Conservation (phyloP, 768 basidiomycete genomes). For the Macrolepiota dolichaula region DNA sequence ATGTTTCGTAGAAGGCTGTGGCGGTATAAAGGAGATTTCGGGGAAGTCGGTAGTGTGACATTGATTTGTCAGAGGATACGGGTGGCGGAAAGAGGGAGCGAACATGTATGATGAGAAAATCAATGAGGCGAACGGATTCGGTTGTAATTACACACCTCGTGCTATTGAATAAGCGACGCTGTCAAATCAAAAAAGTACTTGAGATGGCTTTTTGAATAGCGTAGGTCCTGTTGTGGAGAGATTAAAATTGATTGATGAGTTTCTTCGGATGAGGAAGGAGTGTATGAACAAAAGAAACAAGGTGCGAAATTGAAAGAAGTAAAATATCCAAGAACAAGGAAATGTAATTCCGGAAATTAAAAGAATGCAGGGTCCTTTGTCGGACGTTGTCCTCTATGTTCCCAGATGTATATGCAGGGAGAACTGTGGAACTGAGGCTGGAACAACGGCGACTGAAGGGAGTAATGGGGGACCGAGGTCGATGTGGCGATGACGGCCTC, state of each 20-base stretch:
- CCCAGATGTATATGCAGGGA: neutral
- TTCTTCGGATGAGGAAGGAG: neutral
- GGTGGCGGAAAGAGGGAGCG: neutral
- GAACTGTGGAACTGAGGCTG: neutral
- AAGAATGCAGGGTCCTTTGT: neutral
- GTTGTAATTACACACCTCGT: constrained; percentile 6
- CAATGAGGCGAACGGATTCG: constrained; percentile 2
- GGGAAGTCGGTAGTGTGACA: neutral
- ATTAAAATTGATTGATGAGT: neutral
- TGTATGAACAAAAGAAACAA: neutral
- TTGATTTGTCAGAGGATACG: neutral
- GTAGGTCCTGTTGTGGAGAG: neutral
- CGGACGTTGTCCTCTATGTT: neutral
- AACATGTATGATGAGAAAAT: neutral
- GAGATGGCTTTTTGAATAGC: neutral
- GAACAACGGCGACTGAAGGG: neutral
- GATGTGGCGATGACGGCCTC: constrained; percentile 1
- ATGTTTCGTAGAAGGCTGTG: constrained; percentile 6
- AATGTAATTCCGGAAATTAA: constrained; percentile 4
- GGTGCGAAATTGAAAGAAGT: constrained; percentile 3
- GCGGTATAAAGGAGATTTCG: constrained; percentile 8
- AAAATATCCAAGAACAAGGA: neutral
- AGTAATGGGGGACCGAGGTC: neutral
- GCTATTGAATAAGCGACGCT: constrained; percentile 1
- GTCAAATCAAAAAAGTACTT: neutral